Conservation (phyloP, 1,284 basidiomycete species). For the Puccinia sorghi region DNA sequence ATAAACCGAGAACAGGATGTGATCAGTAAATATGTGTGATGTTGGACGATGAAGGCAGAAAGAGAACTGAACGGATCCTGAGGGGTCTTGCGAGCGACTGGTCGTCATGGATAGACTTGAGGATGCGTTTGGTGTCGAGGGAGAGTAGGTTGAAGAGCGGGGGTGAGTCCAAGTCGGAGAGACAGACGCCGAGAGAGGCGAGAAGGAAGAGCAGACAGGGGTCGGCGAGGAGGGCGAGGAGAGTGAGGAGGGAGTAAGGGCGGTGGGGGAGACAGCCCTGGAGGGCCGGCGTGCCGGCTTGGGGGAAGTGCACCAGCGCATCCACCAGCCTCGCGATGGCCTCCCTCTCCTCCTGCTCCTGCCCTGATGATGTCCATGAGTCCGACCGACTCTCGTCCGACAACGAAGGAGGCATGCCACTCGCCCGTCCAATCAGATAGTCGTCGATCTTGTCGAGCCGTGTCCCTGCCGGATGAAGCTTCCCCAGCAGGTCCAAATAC, state of each 20-base stretch:
- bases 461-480: not conserved
- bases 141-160: not conserved
- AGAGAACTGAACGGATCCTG: conserved; percentile 1
- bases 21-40: not conserved
- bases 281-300: not conserved
- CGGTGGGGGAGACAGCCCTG: not conserved
- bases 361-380: too few relatives aligned
- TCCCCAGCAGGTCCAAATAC: not conserved
- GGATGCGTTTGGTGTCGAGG: not conserved
- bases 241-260: not conserved
- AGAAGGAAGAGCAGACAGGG: not conserved
- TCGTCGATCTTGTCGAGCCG: conserved; percentile 13
- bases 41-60: not conserved
- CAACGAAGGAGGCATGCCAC: too few relatives aligned
- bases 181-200: not conserved
- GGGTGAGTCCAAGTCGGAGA: conserved; percentile 1
- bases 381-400: too few relatives aligned
- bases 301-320: not conserved
- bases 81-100: not conserved
- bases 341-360: not conserved
- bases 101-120: not conserved
- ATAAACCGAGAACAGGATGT: not conserved
- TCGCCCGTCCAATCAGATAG: not conserved
- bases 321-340: not conserved
- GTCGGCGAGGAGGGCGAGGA: conserved; percentile 15